A percentile compares a stretch with the other conserved stretches of the same genome.
phyloP scores from a whole-genome alignment of 192 early-diverging fungal genomes.

The Spizellomyces punctatus region DNA sequence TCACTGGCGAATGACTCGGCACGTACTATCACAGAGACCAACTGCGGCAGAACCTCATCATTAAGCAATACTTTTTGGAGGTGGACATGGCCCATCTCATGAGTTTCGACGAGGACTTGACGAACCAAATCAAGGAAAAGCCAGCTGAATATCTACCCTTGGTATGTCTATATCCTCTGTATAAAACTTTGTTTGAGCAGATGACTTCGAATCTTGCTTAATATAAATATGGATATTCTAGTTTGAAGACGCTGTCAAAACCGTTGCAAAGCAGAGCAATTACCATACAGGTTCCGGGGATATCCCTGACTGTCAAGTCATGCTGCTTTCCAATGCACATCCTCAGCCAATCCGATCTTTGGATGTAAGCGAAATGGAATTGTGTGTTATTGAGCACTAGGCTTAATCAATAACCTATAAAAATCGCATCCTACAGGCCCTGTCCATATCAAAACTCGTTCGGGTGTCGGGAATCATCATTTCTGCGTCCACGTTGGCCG shows the following conservation, averaged over 20 bases:
- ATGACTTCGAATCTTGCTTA: background rate
- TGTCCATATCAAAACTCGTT: constrained; percentile 89
- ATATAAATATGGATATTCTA: constrained; percentile 22
- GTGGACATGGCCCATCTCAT: constrained; percentile 87
- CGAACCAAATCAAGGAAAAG: constrained; percentile 73
- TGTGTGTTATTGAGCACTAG: background rate
- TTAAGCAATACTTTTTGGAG: constrained; percentile 78
- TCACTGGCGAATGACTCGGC: background rate
- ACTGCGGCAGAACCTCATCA: constrained; percentile 79
- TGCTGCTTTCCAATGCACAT: constrained; percentile 81
- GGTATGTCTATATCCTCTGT: constrained; percentile 47
- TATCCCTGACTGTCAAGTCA: constrained; percentile 88
- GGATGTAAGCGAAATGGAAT: constrained; percentile 59
- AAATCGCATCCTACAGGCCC: constrained; percentile 49
- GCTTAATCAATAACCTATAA: background rate
- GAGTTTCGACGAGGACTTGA: constrained; percentile 81
- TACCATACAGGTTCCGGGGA: constrained; percentile 53
- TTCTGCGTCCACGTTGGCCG: constrained; percentile 81
- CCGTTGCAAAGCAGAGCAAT: constrained; percentile 72
- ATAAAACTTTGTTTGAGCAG: constrained; percentile 1
- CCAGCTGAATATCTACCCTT: constrained; percentile 81
- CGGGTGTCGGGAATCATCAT: constrained; percentile 96
- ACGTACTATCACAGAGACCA: constrained; percentile 68
- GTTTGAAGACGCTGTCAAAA: constrained; percentile 89
- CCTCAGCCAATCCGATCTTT: constrained; percentile 88